These are phyloP conservation scores for Candida yuanshanica DNA, from an alignment of 805 yeast species.

Conservation along the genomic window DNA sequence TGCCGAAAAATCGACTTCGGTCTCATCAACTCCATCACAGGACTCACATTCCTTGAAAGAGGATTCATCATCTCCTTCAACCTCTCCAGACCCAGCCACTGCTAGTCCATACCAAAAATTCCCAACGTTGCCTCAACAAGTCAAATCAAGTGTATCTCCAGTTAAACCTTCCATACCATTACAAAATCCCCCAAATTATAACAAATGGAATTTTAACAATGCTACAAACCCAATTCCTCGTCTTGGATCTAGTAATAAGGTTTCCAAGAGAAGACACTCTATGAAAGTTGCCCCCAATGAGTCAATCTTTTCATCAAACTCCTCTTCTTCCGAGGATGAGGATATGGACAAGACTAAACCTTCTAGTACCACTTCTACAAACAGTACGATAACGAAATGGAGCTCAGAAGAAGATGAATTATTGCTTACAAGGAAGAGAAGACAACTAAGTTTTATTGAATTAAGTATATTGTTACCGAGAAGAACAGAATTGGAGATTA, in stretches of 20 bases:
- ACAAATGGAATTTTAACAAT: neutral
- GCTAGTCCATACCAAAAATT: conserved; percentile 6
- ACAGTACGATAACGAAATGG: conserved; percentile 31
- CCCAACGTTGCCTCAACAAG: conserved; percentile 6
- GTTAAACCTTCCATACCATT: neutral
- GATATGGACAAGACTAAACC: conserved; percentile 1
- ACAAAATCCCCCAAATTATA: neutral
- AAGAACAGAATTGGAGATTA: conserved; percentile 70
- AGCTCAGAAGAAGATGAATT: conserved; percentile 66
- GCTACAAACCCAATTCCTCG: neutral
- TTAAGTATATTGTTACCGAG: conserved; percentile 65
- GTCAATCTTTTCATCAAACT: neutral
- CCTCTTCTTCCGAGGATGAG: conserved; percentile 10
- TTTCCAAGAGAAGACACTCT: conserved; percentile 7
- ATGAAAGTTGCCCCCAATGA: conserved; percentile 5
- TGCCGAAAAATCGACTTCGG: conserved; percentile 5
- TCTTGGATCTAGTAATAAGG: neutral
- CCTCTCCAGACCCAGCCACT: conserved; percentile 6
- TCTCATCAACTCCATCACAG: conserved; percentile 14
- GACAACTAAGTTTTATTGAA: conserved; percentile 67
- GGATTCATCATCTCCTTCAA: conserved; percentile 2
- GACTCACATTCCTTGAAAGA: conserved; percentile 2
- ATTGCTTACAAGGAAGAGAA: conserved; percentile 44
- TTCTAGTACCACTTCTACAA: neutral
- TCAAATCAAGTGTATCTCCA: neutral